Conservation (phyloP, 2,329 filamentous ascomycete genomes). For the Nannizzia gypsea region DNA sequence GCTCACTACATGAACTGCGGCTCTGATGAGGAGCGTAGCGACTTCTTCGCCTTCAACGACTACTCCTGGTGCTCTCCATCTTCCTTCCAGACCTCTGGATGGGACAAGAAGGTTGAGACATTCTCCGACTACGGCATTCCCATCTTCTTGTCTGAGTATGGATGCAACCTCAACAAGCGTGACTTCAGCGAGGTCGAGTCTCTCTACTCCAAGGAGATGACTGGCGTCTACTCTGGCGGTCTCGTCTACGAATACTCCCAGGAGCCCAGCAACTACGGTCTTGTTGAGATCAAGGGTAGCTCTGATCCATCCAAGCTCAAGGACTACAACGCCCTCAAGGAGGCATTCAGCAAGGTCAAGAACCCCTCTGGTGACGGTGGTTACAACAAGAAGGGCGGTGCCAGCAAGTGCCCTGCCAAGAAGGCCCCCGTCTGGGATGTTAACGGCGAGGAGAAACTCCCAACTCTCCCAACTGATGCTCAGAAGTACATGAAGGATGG, state of each 20-base stretch:
- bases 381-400: conserved; percentile 43
- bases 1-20: conserved; percentile 93
- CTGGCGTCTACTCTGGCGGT: conserved; percentile 81
- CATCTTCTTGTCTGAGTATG: conserved; percentile 91
- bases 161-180: conserved; percentile 72
- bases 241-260: conserved; percentile 90
- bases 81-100: conserved; percentile 63
- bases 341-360: conserved; percentile 38
- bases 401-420: conserved; percentile 44
- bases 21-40: conserved; percentile 65
- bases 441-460: conserved; percentile 37
- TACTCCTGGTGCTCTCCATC: conserved; percentile 67
- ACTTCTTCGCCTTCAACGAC: conserved; percentile 85
- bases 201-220: conserved; percentile 77
- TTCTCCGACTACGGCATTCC: conserved; percentile 78
- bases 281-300: conserved; percentile 52
- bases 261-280: conserved; percentile 67
- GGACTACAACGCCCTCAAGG: conserved; percentile 52
- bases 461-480: conserved; percentile 45
- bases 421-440: conserved; percentile 47
- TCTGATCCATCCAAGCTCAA: conserved; percentile 42
- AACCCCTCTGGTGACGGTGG: conserved; percentile 47
- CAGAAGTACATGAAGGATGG: conserved; percentile 47
- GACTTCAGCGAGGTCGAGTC: conserved; percentile 67
- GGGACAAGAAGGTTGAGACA: conserved; percentile 79